phyloP scores from a whole-genome alignment of 2,329 filamentous ascomycete genomes.

The Penicillium sp. region DNA sequence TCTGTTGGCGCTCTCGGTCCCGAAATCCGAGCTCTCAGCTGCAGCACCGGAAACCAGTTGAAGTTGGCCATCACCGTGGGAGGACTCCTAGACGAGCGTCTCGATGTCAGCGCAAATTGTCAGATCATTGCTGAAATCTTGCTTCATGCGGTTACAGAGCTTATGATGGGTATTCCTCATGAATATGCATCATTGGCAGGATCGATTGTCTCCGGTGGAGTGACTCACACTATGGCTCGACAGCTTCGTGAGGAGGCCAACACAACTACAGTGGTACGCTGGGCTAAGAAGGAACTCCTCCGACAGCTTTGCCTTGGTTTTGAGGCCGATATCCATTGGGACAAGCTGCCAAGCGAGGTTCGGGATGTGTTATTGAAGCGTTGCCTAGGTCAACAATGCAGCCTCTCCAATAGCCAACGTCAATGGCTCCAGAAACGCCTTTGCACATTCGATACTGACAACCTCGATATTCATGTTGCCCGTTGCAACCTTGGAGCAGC shows the following conservation, averaged over 20 bases:
- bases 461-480: slow-evolving; percentile 47
- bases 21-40: slow-evolving; percentile 37
- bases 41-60: slow-evolving; percentile 26
- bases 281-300: slow-evolving; percentile 48
- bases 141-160: slow-evolving; percentile 38
- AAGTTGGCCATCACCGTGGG: slow-evolving; percentile 35
- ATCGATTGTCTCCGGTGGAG: slow-evolving; percentile 32
- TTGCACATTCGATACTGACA: slow-evolving; percentile 37
- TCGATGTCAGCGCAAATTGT: slow-evolving; percentile 37
- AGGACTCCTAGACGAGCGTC: slow-evolving; percentile 27
- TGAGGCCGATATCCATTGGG: slow-evolving; percentile 53
- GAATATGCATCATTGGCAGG: slow-evolving; percentile 38
- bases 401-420: slow-evolving; percentile 41
- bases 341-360: slow-evolving; percentile 48
- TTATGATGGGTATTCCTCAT: slow-evolving; percentile 35
- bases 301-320: slow-evolving; percentile 50
- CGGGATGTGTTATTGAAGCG: slow-evolving; percentile 48
- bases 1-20: slow-evolving; percentile 33
- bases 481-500: slow-evolving; percentile 51
- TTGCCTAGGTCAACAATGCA: slow-evolving; percentile 44
- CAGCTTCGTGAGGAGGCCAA: slow-evolving; percentile 38
- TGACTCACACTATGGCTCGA: slow-evolving; percentile 35
- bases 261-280: slow-evolving; percentile 39
- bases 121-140: slow-evolving; percentile 41
- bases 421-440: slow-evolving; percentile 45